Base-by-base conservation (phyloP, 352 stramenopile genomes). In the Blastocystis sp. region DNA sequence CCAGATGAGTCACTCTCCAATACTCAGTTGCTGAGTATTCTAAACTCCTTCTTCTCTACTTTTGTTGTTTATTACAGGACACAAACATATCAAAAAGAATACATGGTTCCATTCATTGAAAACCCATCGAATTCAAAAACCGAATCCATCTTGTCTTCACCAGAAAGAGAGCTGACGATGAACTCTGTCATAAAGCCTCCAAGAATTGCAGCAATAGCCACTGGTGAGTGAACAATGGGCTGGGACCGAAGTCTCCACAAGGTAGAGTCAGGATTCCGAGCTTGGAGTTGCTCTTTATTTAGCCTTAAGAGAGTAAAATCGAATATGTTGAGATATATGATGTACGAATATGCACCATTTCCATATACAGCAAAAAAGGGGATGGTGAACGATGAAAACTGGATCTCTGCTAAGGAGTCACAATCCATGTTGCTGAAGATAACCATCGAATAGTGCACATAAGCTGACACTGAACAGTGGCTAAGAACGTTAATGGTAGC, bases 41-140 rank as follows among this genome's bases (percentile, higher is more conserved):
- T 61, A n/a, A 12, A 61, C 5, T 61, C 54, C 12, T 61, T 61
- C 27, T 61, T 61, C 54, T n/a, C 39, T 46, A 9, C 3, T n/a
- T 3, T 61, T 32, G 54, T 61, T 54, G 39, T 58, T 19, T 63
- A 49, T 52, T 29, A 4, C 24, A 0, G 63, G 27, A 52, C 32
- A 66, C 49, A 83, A 83, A 83, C 69, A 80, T 49, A 16, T 24
- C n/a, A 80, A 37, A 77, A 35, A 16, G 16, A 19, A 67, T 52
- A 67, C 21, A 66, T 16, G 1, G 71, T 83, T 35, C 71, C 71
- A 39, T 65, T 83, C 27, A 57, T 32, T 0, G 24, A 37, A 6
- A 51, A 16, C 4, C n/a, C 71, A 27, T 83, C 71, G 49, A 83
- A 83, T 42, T 83, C 71, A 49, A 83, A 67, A 1, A 54, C 71